Evolutionary conservation across 805 yeast species (phyloP).

Genomic region (Starmera quercuum): DNA sequence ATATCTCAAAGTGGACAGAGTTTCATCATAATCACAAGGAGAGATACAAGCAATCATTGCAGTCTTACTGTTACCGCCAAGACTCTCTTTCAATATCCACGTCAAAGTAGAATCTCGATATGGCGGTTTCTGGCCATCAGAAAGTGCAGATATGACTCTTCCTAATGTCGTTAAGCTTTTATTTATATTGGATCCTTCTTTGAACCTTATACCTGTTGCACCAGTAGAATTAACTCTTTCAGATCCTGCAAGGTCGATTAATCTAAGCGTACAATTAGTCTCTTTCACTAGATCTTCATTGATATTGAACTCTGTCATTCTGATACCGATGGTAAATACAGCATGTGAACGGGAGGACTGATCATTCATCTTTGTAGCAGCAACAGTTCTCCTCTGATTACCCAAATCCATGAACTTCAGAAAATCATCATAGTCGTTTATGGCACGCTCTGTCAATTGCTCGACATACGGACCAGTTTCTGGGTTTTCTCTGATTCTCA

Average conservation of each 20-base stretch:
- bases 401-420: constrained; percentile 41
- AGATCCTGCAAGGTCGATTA: constrained; percentile 81
- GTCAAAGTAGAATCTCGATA: constrained; percentile 65
- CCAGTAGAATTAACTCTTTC: constrained; percentile 63
- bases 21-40: constrained; percentile 73
- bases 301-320: constrained; percentile 43
- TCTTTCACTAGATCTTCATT: constrained; percentile 35
- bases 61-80: constrained; percentile 85
- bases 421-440: constrained; percentile 44
- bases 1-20: constrained; percentile 66
- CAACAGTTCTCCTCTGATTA: constrained; percentile 52
- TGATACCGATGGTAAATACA: constrained; percentile 53
- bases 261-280: constrained; percentile 50
- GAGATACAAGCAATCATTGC: constrained; percentile 83
- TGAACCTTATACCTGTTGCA: constrained; percentile 50
- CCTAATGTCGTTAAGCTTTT: constrained; percentile 75
- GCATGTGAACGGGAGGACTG: constrained; percentile 78
- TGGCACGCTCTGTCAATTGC: constrained; percentile 44
- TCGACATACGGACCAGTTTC: constrained; percentile 68
- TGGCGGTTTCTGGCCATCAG: constrained; percentile 29
- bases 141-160: constrained; percentile 48
- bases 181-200: constrained; percentile 74
- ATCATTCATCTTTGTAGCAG: constrained; percentile 66
- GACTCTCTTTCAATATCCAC: constrained; percentile 63
- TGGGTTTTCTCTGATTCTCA: constrained; percentile 57